Base-by-base conservation (phyloP, 169 alveolate genomes). In the Cryptosporidium ubiquitum region DNA sequence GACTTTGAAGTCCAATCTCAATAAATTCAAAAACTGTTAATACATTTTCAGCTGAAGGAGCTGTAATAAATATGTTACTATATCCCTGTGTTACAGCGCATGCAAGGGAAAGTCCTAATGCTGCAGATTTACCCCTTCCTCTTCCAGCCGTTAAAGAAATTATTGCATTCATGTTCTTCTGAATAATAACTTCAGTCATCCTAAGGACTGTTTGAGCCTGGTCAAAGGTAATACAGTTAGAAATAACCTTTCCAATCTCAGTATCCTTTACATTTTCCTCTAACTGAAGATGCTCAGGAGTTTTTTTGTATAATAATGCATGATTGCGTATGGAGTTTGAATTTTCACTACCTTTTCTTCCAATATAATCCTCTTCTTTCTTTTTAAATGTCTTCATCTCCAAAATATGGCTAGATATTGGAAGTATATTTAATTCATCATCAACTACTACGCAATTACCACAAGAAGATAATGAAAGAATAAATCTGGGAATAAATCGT, bases 121-220 rank as follows among this genome's bases (percentile, higher is more conserved):
- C 97, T 57, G 99, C 99, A n/a, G 98, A 95, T 93, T 99, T 99
- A 2, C 99, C 99, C 73, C 99, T 95, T 3, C 99, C 99, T 85
- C 99, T 95, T 16, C 98, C 99, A 3, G 99, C 99, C 1, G 99
- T 96, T 23, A 98, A 61, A 0, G 68, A 75, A 68, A 73, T 40
- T 44, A 74, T 70, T 64, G 92, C 92, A 91, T 93, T 93, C 75
- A 92, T 85, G 73, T 92, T 86, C 91, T 93, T 96, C 93, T 94
- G 95, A 2, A 95, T 91, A 4, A 93, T 93, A 4, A 85, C 86
- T 75, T 94, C 96, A 31, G 94, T 95, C 60, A 96, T 86, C 51
- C 94, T 85, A 93, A 94, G 94, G 12, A 95, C 95, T 44, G 95
- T 92, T 64, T 95, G 94, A 33, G 98, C 98, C 70, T 96, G 96